phyloP scores from a whole-genome alignment of 2,329 filamentous ascomycete species.

The Monosporascus sp. region DNA sequence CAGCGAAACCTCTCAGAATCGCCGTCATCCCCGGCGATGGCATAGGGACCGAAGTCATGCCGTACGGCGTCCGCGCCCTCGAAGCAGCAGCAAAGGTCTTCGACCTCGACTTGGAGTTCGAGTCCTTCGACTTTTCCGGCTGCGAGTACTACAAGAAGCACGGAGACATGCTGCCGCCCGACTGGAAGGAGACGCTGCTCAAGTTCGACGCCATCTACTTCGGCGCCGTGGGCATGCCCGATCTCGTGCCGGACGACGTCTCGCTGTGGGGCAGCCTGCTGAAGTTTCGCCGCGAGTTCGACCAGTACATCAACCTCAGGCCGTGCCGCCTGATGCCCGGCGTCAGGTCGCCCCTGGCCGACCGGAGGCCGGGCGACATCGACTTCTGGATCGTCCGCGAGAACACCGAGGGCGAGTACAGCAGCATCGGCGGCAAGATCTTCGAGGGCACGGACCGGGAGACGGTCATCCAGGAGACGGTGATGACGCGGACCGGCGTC shows the following conservation, averaged over 20 bases:
- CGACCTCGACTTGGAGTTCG: slow-evolving; percentile 51
- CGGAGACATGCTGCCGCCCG: slow-evolving; percentile 36
- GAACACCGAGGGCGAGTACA: slow-evolving; percentile 62
- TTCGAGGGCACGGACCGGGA: slow-evolving; percentile 55
- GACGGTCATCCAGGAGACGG: slow-evolving; percentile 53
- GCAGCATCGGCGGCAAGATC: slow-evolving; percentile 56
- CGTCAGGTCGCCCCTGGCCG: slow-evolving; percentile 51
- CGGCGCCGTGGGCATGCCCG: slow-evolving; percentile 57
- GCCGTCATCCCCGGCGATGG: slow-evolving; percentile 66
- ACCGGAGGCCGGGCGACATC: slow-evolving; percentile 51
- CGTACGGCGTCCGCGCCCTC: slow-evolving; percentile 57
- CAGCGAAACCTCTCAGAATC: slow-evolving; percentile 32
- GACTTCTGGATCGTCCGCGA: slow-evolving; percentile 63
- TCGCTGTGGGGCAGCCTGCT: slow-evolving; percentile 64
- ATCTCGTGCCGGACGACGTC: slow-evolving; percentile 58
- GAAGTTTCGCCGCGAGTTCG: slow-evolving; percentile 61
- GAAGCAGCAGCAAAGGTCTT: slow-evolving; percentile 45
- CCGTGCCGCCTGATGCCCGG: slow-evolving; percentile 59
- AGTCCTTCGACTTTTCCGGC: slow-evolving; percentile 61
- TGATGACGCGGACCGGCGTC: slow-evolving; percentile 55
- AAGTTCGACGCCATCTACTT: slow-evolving; percentile 64
- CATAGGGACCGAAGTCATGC: slow-evolving; percentile 64
- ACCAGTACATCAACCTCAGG: slow-evolving; percentile 65
- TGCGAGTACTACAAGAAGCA: slow-evolving; percentile 51
- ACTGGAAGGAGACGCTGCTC: slow-evolving; percentile 48